Evolutionary conservation across 208 protist species (phyloP), one percentile per base, ranked within the genome.

Genomic region (Leptomonas pyrrhocoris): DNA sequence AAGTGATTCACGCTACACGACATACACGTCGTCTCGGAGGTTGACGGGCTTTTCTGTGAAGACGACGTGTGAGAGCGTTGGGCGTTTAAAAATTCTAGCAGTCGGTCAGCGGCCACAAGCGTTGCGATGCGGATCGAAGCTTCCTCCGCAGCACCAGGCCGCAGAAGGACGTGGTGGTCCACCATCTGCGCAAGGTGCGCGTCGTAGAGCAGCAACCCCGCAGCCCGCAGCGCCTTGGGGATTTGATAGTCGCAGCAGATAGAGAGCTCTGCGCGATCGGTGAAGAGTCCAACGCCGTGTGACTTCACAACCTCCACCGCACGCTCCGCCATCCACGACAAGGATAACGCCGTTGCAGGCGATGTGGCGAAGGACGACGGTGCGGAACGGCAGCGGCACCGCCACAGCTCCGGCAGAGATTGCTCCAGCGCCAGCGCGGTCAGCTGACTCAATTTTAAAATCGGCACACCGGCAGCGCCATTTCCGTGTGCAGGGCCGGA

Each of bases 171-270:
- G 49, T 81, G 77, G 31, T 53, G 28, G 66, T 92, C 84, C 25
- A 96, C 81, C 40, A 78, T 18, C 4, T 42, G 15, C 11, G 77
- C 59, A 9, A 96, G 78, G 36, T 77, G 25, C 0, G 56, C 58
- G 57, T 83, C 71, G 76, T 96, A 96, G 43, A 79, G 36, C 12
- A 96, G 53, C 15, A 94, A 56, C 0, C 86, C 90, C 21, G 82
- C 80, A 15, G 75, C 77, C 0, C 87, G 88, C 58, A 96, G 74
- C 8, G 85, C 77, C 61, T 87, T 94, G 43, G 90, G 90, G 30
- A 96, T 90, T 68, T 96, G 90, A 60, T 96, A 96, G 63, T 96
- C 90, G 49, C 86, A 94, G 84, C 90, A 96, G 46, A 96, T 73
- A 36, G 83, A 86, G 1, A 96, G 74, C 48, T 77, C 53, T 15